Evolutionary conservation across 2,329 filamentous ascomycete genomes (phyloP), one percentile per base, ranked within the genome.

Genomic region (Alternaria hordeiaustralica): DNA sequence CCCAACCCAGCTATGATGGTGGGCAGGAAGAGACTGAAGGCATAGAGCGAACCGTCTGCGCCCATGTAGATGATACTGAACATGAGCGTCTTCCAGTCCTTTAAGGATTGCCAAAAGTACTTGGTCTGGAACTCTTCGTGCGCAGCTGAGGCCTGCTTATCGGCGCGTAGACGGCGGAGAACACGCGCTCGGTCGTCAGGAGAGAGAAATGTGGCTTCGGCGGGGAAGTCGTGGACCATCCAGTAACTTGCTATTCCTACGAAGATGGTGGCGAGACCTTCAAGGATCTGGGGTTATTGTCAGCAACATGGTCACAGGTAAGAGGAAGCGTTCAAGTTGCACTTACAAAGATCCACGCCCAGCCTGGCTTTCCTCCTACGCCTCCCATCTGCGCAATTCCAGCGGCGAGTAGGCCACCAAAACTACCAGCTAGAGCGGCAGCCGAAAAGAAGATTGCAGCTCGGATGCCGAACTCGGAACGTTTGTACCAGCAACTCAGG

Each of bases 381-480:
- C 90, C 90, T 64, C 89, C 82, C 89, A 93, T 92, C 53, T 89
- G 84, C 41, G 87, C 86, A 66, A 93, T 93, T 1, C 86, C 91
- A 3, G 90, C 90, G 0, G 91, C 91, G 4, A 93, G 84, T 2
- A 93, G 85, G 4, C 91, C 91, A 73, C 90, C 91, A 66, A 94
- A 93, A 0, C 90, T 93, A 1, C 93, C 93, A 0, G 92, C 90
- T 0, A 96, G 81, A 0, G 93, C 92, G 0, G 93, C 92, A 0
- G 92, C 91, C 0, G 91, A 93, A 82, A 96, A 96, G 83, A 96
- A 95, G 60, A 94, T 88, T 13, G 92, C 91, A 65, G 91, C 89
- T 36, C 93, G 88, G n/a, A 93, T 85, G 54, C 92, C 93, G 58
- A 96, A 91, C 73, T 96, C 93, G 15, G 85, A 87, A 36, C 92